phyloP scores from a whole-genome alignment of 1,284 basidiomycete species.

The Cutaneotrichosporon daszewskae region DNA sequence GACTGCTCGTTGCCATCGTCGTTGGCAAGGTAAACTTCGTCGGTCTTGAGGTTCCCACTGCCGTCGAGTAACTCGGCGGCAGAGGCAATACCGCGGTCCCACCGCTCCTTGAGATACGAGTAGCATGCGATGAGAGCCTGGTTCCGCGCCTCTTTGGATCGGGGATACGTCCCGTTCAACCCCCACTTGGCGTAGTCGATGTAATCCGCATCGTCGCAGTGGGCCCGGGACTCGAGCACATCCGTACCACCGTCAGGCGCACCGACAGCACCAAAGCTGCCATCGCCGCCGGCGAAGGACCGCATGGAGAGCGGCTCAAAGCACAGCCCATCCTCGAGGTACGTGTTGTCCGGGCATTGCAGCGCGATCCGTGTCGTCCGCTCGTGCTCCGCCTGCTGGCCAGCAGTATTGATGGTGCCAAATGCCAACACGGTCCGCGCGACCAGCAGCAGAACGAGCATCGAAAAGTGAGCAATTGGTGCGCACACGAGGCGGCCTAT shows the following conservation, averaged over 20 bases:
- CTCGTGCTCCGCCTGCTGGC: conserved; percentile 7
- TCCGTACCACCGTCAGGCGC: conserved; percentile 4
- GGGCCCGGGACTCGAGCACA: conserved; percentile 2
- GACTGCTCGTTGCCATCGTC: background rate
- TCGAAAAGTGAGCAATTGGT: too few relatives aligned
- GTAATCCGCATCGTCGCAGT: conserved; percentile 12
- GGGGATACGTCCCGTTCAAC: conserved; percentile 2
- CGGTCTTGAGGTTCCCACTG: too few relatives aligned
- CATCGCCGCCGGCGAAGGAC: conserved; percentile 6
- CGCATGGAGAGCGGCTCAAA: conserved; percentile 7
- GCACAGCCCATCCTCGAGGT: background rate
- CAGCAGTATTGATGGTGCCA: conserved; percentile 4
- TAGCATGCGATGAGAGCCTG: too few relatives aligned
- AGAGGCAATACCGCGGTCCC: too few relatives aligned
- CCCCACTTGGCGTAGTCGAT: conserved; percentile 6
- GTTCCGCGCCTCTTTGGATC: background rate
- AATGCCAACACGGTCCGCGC: background rate
- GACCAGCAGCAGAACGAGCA: too few relatives aligned
- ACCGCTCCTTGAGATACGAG: too few relatives aligned
- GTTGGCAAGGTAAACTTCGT: background rate
- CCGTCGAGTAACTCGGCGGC: too few relatives aligned
- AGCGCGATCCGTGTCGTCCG: conserved; percentile 2
- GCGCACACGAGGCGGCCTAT: too few relatives aligned
- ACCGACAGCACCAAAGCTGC: conserved; percentile 4
- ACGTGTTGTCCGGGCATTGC: background rate